phyloP scores from a whole-genome alignment of 257 asterid species.

The Agastache rugosa region DNA sequence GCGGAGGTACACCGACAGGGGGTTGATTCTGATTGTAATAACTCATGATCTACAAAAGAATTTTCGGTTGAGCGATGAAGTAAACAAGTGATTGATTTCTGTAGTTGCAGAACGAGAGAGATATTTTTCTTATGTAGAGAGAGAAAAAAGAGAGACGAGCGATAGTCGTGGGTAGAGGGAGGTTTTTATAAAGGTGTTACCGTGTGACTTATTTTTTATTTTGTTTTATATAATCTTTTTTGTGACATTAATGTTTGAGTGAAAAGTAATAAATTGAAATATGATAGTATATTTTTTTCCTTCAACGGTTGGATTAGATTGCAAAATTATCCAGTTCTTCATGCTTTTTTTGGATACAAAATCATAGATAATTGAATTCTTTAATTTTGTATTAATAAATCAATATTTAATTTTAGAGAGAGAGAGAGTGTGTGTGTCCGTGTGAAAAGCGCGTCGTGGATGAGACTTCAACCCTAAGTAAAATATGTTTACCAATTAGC shows the following conservation, averaged over 20 bases:
- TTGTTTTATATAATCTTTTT: neutral
- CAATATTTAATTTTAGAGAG: neutral
- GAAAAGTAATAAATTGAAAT: too few relatives aligned
- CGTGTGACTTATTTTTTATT: neutral
- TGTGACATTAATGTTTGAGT: neutral
- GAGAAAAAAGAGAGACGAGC: neutral
- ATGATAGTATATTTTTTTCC: too few relatives aligned
- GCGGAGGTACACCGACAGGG: constrained; percentile 78
- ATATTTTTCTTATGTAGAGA: constrained; percentile 13
- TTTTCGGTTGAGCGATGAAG: constrained; percentile 6
- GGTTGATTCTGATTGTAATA: constrained; percentile 71
- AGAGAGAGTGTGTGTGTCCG: constrained; percentile 2
- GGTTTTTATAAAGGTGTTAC: constrained; percentile 23
- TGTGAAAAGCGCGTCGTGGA: constrained; percentile 40
- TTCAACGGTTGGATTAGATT: neutral
- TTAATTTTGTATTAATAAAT: neutral
- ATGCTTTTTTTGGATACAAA: too few relatives aligned
- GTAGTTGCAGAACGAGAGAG: neutral
- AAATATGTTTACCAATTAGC: neutral
- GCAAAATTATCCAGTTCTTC: neutral
- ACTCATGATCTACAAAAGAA: constrained; percentile 51
- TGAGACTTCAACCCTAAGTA: constrained; percentile 35
- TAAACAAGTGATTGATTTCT: neutral
- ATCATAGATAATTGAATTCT: too few relatives aligned
- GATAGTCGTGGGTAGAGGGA: neutral